A percentile compares a stretch with the other conserved stretches of the same genome.
phyloP scores from a whole-genome alignment of 495 filamentous ascomycete genomes.

The Penicillium arizonense region DNA sequence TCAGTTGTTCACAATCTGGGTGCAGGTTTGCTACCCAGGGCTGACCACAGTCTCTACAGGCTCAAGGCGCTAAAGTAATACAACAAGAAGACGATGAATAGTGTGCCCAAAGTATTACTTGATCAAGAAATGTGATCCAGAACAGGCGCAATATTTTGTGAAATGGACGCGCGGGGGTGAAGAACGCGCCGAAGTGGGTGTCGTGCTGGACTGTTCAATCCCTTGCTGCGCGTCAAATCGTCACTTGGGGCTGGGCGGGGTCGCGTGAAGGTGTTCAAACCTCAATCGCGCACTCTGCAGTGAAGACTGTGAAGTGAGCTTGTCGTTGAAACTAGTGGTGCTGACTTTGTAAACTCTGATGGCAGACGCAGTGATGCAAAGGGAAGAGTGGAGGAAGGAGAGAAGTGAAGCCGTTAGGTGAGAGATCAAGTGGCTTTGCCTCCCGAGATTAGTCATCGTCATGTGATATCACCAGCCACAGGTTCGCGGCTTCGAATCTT shows the following conservation, averaged over 20 bases:
- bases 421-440: constrained; percentile 12
- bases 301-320: background rate
- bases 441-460: constrained; percentile 7
- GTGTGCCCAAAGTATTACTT: constrained; percentile 41
- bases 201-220: constrained; percentile 20
- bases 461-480: constrained; percentile 15
- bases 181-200: constrained; percentile 15
- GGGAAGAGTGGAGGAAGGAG: constrained; percentile 14
- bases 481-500: constrained; percentile 7
- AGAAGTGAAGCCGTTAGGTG: constrained; percentile 5
- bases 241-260: constrained; percentile 34
- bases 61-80: constrained; percentile 45
- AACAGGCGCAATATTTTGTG: constrained; percentile 18
- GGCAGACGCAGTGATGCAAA: constrained; percentile 6
- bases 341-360: background rate
- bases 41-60: constrained; percentile 40
- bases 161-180: constrained; percentile 8
- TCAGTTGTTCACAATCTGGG: constrained; percentile 17
- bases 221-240: constrained; percentile 27
- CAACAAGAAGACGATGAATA: constrained; percentile 37
- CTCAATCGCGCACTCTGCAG: background rate
- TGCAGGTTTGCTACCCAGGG: constrained; percentile 30
- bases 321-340: background rate
- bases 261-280: constrained; percentile 26
- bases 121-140: constrained; percentile 22